These are phyloP conservation scores for Geranium incanum DNA, from an alignment of 441 rosid genomes.

Conservation along the genomic window DNA sequence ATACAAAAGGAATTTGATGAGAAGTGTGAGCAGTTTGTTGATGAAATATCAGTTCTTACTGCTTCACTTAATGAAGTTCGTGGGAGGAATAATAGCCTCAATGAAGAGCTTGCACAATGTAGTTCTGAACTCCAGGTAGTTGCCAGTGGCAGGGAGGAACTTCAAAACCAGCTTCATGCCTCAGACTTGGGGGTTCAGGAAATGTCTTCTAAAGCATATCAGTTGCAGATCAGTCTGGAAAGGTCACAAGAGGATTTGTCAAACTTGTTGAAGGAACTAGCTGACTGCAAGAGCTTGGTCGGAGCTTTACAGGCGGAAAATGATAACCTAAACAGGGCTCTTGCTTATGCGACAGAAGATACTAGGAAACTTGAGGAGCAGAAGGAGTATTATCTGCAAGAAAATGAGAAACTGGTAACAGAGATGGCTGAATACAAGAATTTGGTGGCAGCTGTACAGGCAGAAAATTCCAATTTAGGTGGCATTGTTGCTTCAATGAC, in stretches of 20 bases:
- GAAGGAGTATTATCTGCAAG: constrained; percentile 30
- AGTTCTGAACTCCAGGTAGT: constrained; percentile 55
- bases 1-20: constrained; percentile 44
- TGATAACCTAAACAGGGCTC: constrained; percentile 36
- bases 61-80: constrained; percentile 38
- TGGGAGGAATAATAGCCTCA: constrained; percentile 42
- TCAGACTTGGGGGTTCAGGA: constrained; percentile 47
- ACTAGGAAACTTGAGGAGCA: constrained; percentile 42
- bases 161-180: constrained; percentile 42
- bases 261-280: constrained; percentile 41
- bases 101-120: constrained; percentile 57
- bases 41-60: constrained; percentile 48
- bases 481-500: constrained; percentile 36
- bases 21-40: constrained; percentile 37
- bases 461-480: constrained; percentile 40
- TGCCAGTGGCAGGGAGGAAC: constrained; percentile 45
- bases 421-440: constrained; percentile 57
- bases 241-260: constrained; percentile 40
- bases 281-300: constrained; percentile 38
- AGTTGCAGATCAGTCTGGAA: constrained; percentile 57
- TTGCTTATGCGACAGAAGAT: constrained; percentile 49
- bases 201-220: constrained; percentile 41
- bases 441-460: constrained; percentile 46
- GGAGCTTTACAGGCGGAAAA: constrained; percentile 45
- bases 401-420: constrained; percentile 48